These are phyloP conservation scores for Plasmodium fragile DNA, from an alignment of 169 alveolate genomes.

Conservation along the genomic window DNA sequence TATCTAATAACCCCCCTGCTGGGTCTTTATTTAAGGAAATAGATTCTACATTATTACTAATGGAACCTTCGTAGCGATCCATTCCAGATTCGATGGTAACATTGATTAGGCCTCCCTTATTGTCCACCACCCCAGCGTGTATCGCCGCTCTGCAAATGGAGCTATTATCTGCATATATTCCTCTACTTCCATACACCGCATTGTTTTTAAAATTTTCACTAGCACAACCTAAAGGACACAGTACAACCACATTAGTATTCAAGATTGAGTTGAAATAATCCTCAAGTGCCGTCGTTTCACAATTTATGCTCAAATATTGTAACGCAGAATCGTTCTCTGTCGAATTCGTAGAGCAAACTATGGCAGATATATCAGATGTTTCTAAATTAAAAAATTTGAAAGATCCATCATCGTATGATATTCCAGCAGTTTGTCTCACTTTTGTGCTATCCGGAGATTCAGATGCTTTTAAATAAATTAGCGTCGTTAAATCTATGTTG, in stretches of 20 bases:
- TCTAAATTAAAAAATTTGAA: slow-evolving; percentile 88
- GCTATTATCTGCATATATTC: slow-evolving; percentile 89
- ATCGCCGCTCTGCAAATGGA: slow-evolving; percentile 93
- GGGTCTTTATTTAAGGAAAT: slow-evolving; percentile 84
- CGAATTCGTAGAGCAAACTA: slow-evolving; percentile 90
- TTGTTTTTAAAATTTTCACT: slow-evolving; percentile 61
- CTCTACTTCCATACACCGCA: slow-evolving; percentile 89
- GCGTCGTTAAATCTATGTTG: slow-evolving; percentile 78
- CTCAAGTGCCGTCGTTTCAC: slow-evolving; percentile 72
- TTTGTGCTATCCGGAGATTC: slow-evolving; percentile 74
- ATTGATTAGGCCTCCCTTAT: slow-evolving; percentile 87
- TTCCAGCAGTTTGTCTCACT: slow-evolving; percentile 87
- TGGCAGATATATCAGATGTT: slow-evolving; percentile 88
- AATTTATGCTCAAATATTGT: slow-evolving; percentile 77
- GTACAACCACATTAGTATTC: slow-evolving; percentile 89
- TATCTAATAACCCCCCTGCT: slow-evolving; percentile 80
- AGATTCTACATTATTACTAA: slow-evolving; percentile 88
- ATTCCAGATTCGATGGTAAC: slow-evolving; percentile 90
- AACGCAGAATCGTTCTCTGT: slow-evolving; percentile 83
- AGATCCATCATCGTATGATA: slow-evolving; percentile 86
- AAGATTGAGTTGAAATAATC: slow-evolving; percentile 73
- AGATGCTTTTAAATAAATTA: slow-evolving; percentile 78
- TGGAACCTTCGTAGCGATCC: slow-evolving; percentile 88
- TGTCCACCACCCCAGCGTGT: slow-evolving; percentile 89
- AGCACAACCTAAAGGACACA: slow-evolving; percentile 89